Evolutionary conservation across 306 rosid genomes (phyloP).

Genomic region (Gillenia trifoliata): DNA sequence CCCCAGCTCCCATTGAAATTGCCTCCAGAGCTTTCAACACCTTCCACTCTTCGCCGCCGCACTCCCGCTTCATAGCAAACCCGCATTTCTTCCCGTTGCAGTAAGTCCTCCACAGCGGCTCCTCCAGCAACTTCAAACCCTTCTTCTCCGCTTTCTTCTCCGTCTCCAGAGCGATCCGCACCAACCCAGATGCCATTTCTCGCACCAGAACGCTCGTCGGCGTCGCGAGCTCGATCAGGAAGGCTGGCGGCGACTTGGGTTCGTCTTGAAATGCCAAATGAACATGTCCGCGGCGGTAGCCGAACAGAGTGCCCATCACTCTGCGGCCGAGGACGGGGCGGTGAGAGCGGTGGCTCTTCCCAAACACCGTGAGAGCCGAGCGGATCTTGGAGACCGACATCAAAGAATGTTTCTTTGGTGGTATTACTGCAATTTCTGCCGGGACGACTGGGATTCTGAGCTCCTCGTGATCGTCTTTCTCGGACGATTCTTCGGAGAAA

Average conservation of each 20-base stretch:
- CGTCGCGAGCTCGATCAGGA: constrained; percentile 62
- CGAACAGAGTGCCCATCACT: constrained; percentile 79
- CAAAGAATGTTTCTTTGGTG: constrained; percentile 16
- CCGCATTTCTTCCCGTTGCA: constrained; percentile 88
- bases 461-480: constrained; percentile 7
- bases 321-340: constrained; percentile 33
- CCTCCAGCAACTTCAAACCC: constrained; percentile 38
- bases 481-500: constrained; percentile 15
- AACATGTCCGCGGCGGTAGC: constrained; percentile 72
- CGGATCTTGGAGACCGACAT: constrained; percentile 45
- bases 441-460: constrained; percentile 16
- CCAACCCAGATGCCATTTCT: constrained; percentile 90
- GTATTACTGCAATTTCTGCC: background rate
- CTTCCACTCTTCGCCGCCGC: constrained; percentile 72
- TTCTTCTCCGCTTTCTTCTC: constrained; percentile 41
- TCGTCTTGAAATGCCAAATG: constrained; percentile 69
- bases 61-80: constrained; percentile 43
- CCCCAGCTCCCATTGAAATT: constrained; percentile 87
- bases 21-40: constrained; percentile 75
- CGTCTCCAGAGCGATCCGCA: constrained; percentile 72
- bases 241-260: constrained; percentile 43
- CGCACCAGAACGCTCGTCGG: constrained; percentile 66
- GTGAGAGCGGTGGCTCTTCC: constrained; percentile 22
- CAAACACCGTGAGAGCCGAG: constrained; percentile 40
- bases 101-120: constrained; percentile 63